Evolutionary conservation across 805 yeast species (phyloP).

Genomic region (Saccharomycopsis capsularis): DNA sequence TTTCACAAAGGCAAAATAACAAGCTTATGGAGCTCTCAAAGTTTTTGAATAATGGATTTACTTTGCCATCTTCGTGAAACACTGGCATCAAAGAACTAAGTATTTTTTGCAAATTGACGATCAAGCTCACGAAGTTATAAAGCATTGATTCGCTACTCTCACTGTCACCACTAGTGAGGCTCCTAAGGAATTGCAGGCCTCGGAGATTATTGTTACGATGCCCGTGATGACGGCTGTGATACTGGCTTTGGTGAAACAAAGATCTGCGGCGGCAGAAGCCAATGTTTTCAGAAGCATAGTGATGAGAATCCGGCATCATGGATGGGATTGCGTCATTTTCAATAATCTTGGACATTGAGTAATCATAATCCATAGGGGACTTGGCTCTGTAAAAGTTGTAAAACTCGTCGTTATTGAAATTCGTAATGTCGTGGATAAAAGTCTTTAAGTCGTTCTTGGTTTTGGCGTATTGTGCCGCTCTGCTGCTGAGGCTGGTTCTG

Average conservation of each 20-base stretch:
- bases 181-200: too few species aligned
- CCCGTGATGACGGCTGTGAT: not conserved
- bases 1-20: too few species aligned
- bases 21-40: not conserved
- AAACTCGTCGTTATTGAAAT: constrained; percentile 11
- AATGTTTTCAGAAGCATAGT: not conserved
- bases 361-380: constrained; percentile 16
- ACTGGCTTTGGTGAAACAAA: not conserved
- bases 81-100: too few species aligned
- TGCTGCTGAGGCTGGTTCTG: not conserved
- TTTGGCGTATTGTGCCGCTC: not conserved
- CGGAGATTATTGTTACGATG: not conserved
- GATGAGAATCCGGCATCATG: not conserved
- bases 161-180: too few species aligned
- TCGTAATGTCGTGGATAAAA: constrained; percentile 1
- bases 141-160: too few species aligned
- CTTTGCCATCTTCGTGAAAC: not conserved
- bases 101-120: not conserved
- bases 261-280: too few species aligned
- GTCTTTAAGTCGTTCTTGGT: not conserved
- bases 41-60: not conserved
- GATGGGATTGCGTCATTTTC: not conserved
- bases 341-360: not conserved
- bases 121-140: not conserved
- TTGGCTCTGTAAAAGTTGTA: constrained; percentile 6